Conservation (phyloP, 768 basidiomycete species). For the Termitomyces sp. region DNA sequence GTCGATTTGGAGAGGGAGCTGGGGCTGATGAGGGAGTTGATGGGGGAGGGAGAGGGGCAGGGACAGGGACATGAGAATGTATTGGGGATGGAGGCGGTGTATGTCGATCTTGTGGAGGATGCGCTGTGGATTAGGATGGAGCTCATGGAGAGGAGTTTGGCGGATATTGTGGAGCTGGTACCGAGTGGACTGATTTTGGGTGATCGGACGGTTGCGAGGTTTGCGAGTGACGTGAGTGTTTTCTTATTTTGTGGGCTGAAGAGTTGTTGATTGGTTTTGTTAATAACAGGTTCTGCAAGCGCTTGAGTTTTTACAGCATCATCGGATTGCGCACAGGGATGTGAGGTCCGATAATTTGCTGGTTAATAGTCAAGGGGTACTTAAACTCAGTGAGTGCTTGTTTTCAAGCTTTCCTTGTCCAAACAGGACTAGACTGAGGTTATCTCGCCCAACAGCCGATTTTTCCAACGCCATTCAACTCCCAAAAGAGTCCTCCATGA, state of each 20-base stretch:
- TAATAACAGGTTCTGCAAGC: constrained; percentile 52
- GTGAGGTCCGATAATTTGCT: constrained; percentile 81
- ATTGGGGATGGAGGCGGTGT: constrained; percentile 62
- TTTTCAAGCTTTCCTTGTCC: neutral
- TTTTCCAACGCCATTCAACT: constrained; percentile 74
- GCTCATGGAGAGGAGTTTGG: constrained; percentile 83
- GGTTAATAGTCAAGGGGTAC: constrained; percentile 58
- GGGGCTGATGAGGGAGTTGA: constrained; percentile 46
- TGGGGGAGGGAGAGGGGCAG: constrained; percentile 29
- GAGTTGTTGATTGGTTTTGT: neutral
- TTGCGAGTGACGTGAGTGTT: constrained; percentile 67
- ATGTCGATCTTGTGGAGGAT: constrained; percentile 60
- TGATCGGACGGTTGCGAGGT: constrained; percentile 68
- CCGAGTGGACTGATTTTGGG: constrained; percentile 57
- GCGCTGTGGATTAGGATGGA: constrained; percentile 87
- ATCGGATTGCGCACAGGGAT: constrained; percentile 76
- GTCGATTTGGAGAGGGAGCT: constrained; percentile 59
- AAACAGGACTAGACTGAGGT: neutral
- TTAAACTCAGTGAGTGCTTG: constrained; percentile 63
- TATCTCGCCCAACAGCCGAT: constrained; percentile 44
- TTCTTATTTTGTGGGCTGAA: neutral
- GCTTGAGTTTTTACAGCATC: constrained; percentile 57
- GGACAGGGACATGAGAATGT: constrained; percentile 61
- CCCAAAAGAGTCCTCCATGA: constrained; percentile 40
- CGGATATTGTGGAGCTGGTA: constrained; percentile 68